Base-by-base conservation (phyloP, 352 stramenopile species). In the Phytopythium sindhum region DNA sequence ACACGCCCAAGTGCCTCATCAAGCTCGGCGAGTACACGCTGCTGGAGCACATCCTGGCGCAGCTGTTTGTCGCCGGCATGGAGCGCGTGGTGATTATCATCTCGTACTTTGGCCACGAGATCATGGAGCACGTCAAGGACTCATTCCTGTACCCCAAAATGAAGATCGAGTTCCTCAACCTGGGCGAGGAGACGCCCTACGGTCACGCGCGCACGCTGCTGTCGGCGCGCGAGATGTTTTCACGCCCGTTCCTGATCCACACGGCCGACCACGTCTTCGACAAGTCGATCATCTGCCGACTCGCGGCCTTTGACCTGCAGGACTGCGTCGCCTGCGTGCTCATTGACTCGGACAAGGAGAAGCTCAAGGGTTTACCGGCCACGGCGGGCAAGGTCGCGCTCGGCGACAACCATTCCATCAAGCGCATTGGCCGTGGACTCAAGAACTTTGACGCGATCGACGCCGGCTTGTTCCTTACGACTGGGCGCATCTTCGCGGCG, bases 221-320 rank as follows among this genome's bases (percentile, higher is more conserved):
- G 24, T 88, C 86, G 15, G 86, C 84, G 28, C 75, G 84, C 51
- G 75, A 91, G 48, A 88, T 93, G 77, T 95, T 95, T 61, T 67
- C 72, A 1, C 81, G 86, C n/a, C 83, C 81, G 9, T 95, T 95
- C 64, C 66, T 95, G 45, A 93, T 95, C 64, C 86, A 95, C 71
- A 93, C 86, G 56, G 81, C 86, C 4, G 84, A 95, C 61, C 86
- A 93, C 66, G 83, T 95, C 63, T 93, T 95, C 55, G 84, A 95
- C 70, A 80, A 87, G 61, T 73, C 75, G 2, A 87, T 95, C 35
- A 80, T 95, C 33, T 65, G 58, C 35, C 78, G 80, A 11, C 70
- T 95, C 66, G 84, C 84, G 21, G 78, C 80, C 42, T 95, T 91
- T 47, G 74, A 95, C 28, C 65, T 91, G 1, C 71, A 89, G 57